These are phyloP conservation scores for Dissophora ornata DNA, from an alignment of 192 early-diverging fungal genomes.

Conservation along the genomic window DNA sequence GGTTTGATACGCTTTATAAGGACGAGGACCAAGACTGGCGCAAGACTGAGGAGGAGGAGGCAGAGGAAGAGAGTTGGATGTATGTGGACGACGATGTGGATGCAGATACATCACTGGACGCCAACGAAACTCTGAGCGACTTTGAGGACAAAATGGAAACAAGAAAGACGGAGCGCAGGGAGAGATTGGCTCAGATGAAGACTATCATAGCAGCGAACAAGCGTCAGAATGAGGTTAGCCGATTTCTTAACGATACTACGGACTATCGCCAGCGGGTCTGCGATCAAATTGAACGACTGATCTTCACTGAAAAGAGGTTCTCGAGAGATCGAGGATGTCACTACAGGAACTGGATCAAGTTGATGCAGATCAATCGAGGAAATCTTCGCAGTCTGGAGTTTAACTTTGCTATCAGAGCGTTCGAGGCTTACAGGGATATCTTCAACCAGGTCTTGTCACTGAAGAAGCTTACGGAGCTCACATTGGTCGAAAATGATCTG, in stretches of 20 bases:
- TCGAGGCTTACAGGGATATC: conserved; percentile 24
- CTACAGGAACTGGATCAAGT: conserved; percentile 25
- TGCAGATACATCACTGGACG: not conserved
- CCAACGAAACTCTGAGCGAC: conserved; percentile 17
- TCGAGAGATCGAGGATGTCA: conserved; percentile 27
- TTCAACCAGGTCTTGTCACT: conserved; percentile 8
- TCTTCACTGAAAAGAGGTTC: conserved; percentile 26
- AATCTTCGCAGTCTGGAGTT: conserved; percentile 19
- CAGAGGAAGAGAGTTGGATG: conserved; percentile 14
- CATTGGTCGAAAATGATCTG: conserved; percentile 19
- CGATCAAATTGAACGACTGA: conserved; percentile 22
- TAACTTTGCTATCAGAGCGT: conserved; percentile 12
- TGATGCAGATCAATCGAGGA: conserved; percentile 16
- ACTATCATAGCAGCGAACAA: conserved; percentile 11
- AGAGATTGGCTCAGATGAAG: not conserved
- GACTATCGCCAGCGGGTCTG: conserved; percentile 16
- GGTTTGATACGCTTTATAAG: not conserved
- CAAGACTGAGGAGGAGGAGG: conserved; percentile 4
- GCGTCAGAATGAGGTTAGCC: conserved; percentile 22
- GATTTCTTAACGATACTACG: conserved; percentile 23
- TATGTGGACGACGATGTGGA: conserved; percentile 34
- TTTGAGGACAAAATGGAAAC: conserved; percentile 30
- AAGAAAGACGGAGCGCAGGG: not conserved
- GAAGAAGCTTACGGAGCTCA: conserved; percentile 12
- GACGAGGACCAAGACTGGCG: conserved; percentile 9